Percentiles rank a stretch among this genome's conserved stretches.
These are phyloP conservation scores for Thraustochytrium striatum DNA, from an alignment of 352 stramenopile species.

Conservation along the genomic window DNA sequence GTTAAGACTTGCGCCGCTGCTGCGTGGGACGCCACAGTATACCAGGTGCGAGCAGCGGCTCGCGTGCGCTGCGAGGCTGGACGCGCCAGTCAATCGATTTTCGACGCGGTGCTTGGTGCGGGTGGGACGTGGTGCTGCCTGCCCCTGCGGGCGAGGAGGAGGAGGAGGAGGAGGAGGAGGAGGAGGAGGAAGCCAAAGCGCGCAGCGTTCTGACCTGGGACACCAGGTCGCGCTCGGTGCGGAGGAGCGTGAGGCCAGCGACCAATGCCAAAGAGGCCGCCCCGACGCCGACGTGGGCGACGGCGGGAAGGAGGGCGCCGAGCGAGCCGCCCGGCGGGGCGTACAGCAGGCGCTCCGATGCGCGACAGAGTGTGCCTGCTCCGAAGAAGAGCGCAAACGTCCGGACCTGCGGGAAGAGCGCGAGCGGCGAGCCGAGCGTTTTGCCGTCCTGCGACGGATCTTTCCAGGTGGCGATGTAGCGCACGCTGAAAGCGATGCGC, in stretches of 20 bases:
- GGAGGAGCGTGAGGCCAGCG: neutral
- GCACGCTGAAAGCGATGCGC: conserved; percentile 71
- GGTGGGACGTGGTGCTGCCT: too few species aligned
- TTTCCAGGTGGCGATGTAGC: conserved; percentile 61
- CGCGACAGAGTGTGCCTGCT: too few species aligned
- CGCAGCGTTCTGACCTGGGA: neutral
- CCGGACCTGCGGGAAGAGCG: neutral
- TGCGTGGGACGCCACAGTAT: too few species aligned
- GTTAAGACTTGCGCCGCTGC: too few species aligned
- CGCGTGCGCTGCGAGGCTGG: too few species aligned
- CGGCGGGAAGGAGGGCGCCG: neutral
- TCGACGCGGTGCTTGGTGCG: too few species aligned
- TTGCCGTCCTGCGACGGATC: neutral
- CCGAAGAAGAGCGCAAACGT: neutral
- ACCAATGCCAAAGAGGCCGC: neutral
- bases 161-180: neutral
- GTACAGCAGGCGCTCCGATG: too few species aligned
- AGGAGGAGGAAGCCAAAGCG: conserved; percentile 1
- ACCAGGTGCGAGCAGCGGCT: too few species aligned
- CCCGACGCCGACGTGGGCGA: conserved; percentile 9
- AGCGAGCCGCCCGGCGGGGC: too few species aligned
- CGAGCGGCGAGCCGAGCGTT: neutral
- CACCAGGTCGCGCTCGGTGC: conserved; percentile 13
- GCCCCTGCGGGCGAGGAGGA: neutral
- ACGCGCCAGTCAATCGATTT: too few species aligned